These are phyloP conservation scores for Saccharomycopsis javanensis DNA, from an alignment of 805 yeast genomes.

Conservation along the genomic window DNA sequence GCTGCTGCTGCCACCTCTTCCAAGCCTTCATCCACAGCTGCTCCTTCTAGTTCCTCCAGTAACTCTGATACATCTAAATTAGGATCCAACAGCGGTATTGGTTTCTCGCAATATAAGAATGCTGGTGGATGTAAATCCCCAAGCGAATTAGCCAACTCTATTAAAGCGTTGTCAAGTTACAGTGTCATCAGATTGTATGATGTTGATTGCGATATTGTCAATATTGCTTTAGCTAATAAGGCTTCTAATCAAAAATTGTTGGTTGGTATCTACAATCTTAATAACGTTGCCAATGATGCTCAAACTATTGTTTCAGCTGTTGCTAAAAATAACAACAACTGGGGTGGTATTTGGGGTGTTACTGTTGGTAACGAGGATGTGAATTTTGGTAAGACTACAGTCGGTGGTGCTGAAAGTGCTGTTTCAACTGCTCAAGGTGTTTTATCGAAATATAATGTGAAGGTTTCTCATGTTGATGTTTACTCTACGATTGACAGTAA, in stretches of 20 bases:
- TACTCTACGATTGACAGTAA: slow-evolving; percentile 87
- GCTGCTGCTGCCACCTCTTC: slow-evolving; percentile 3
- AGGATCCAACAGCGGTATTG: slow-evolving; percentile 40
- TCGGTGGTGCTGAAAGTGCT: slow-evolving; percentile 40
- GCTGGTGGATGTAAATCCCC: slow-evolving; percentile 64
- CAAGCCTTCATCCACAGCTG: too few relatives aligned
- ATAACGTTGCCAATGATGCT: slow-evolving; percentile 44
- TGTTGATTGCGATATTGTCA: slow-evolving; percentile 77
- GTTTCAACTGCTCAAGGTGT: slow-evolving; percentile 47
- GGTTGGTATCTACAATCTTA: slow-evolving; percentile 60
- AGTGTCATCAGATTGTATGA: slow-evolving; percentile 70
- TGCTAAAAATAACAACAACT: slow-evolving; percentile 40
- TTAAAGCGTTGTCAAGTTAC: slow-evolving; percentile 43
- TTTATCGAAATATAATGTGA: slow-evolving; percentile 74
- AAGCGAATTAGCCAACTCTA: slow-evolving; percentile 46
- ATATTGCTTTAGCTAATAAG: slow-evolving; percentile 58
- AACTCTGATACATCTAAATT: slow-evolving; percentile 24
- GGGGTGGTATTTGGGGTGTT: slow-evolving; percentile 59
- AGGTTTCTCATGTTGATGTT: slow-evolving; percentile 89
- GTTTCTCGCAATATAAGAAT: slow-evolving; percentile 69
- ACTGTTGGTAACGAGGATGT: slow-evolving; percentile 96
- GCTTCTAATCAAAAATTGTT: slow-evolving; percentile 55
- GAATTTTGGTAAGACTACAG: slow-evolving; percentile 69
- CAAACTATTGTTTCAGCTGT: slow-evolving; percentile 50
- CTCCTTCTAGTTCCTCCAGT: slow-evolving; percentile 24